Conservation (phyloP, 2,329 filamentous ascomycete species). For the Alternaria gansuensis region DNA sequence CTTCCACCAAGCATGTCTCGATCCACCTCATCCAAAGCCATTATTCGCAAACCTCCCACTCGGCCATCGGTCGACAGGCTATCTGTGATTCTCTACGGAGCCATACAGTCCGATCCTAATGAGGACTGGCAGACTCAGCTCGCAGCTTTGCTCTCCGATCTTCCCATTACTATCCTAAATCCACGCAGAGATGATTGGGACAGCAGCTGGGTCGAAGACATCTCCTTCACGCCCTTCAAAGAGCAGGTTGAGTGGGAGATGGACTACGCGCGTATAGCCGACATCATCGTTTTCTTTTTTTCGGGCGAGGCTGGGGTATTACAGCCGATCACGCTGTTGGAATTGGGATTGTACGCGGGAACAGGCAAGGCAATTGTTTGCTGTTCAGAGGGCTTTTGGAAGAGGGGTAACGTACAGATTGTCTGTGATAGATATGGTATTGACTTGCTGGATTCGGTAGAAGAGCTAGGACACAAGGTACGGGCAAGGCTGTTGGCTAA, state of each 20-base stretch:
- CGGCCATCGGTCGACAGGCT: slow-evolving; percentile 29
- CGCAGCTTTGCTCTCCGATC: slow-evolving; percentile 46
- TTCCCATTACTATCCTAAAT: slow-evolving; percentile 65
- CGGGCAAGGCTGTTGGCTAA: slow-evolving; percentile 27
- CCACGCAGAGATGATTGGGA: slow-evolving; percentile 68
- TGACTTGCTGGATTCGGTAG: slow-evolving; percentile 55
- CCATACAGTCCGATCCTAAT: slow-evolving; percentile 54
- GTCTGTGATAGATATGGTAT: slow-evolving; percentile 60
- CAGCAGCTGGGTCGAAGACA: slow-evolving; percentile 64
- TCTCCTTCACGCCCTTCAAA: slow-evolving; percentile 59
- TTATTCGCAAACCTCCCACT: slow-evolving; percentile 37
- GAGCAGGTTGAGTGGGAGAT: slow-evolving; percentile 71
- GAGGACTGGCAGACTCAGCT: slow-evolving; percentile 64
- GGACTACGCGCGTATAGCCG: slow-evolving; percentile 63
- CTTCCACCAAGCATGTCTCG: slow-evolving; percentile 22
- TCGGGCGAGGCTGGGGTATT: slow-evolving; percentile 54
- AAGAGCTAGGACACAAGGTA: slow-evolving; percentile 53
- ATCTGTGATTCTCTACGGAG: slow-evolving; percentile 67
- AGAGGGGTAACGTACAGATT: slow-evolving; percentile 69
- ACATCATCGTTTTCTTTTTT: slow-evolving; percentile 67
- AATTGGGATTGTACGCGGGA: slow-evolving; percentile 65
- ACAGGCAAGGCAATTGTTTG: slow-evolving; percentile 61
- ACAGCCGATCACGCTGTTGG: slow-evolving; percentile 67
- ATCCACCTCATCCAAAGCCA: slow-evolving; percentile 19
- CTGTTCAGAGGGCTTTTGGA: slow-evolving; percentile 63